These are phyloP conservation scores for Neoconidiobolus thromboides DNA, from an alignment of 371 early-diverging fungal species.

Conservation along the genomic window DNA sequence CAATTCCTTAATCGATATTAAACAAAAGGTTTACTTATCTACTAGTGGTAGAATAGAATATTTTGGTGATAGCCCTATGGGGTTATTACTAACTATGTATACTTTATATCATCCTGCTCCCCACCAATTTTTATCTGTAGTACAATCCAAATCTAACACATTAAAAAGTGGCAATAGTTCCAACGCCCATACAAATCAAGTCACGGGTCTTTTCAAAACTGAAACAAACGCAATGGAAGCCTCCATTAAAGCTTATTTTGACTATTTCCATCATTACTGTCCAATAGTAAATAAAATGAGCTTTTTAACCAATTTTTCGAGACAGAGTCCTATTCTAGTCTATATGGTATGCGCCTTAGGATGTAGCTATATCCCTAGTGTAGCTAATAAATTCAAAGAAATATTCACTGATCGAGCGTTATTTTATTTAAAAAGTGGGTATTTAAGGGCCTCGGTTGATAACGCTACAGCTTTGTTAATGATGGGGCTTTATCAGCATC, in stretches of 20 bases:
- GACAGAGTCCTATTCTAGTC: neutral
- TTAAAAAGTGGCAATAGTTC: neutral
- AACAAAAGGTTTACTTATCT: neutral
- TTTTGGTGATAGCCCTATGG: constrained; percentile 4
- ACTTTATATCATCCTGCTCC: neutral
- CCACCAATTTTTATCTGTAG: too few species aligned
- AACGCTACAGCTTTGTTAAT: neutral
- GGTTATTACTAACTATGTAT: constrained; percentile 2
- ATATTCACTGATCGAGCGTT: neutral
- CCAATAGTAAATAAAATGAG: neutral
- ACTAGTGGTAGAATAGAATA: constrained; percentile 2
- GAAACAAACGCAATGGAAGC: neutral
- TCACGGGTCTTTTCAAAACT: too few species aligned
- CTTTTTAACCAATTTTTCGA: neutral
- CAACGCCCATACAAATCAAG: neutral
- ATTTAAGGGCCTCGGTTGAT: neutral
- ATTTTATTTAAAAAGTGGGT: neutral
- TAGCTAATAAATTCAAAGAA: neutral
- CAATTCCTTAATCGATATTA: constrained; percentile 3
- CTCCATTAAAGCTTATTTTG: neutral
- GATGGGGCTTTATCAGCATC: constrained; percentile 4
- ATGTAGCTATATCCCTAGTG: neutral
- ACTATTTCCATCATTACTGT: neutral
- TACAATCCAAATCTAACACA: neutral
- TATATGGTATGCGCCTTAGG: neutral